Evolutionary conservation across 306 rosid species (phyloP).

Genomic region (Gastrolobium bilobum): DNA sequence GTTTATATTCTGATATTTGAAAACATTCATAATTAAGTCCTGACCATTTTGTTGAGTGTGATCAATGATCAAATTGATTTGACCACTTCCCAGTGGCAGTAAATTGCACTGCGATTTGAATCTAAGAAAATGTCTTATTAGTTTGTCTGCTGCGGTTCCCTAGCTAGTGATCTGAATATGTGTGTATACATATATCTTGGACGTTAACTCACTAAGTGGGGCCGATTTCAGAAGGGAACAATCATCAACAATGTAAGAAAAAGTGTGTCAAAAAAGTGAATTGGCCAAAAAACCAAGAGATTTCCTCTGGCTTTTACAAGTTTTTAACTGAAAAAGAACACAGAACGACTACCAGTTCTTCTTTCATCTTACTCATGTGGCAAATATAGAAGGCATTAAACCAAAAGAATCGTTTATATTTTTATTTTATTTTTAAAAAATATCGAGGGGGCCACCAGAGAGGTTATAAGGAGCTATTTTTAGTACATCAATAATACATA

Average conservation of each 20-base stretch:
- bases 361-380: background rate
- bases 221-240: slow-evolving; percentile 37
- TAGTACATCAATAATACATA: too few relatives aligned
- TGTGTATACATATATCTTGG: background rate
- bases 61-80: slow-evolving; percentile 40
- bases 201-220: slow-evolving; percentile 23
- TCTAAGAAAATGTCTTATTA: slow-evolving; percentile 41
- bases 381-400: slow-evolving; percentile 26
- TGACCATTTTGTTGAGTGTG: slow-evolving; percentile 41
- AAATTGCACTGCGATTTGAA: slow-evolving; percentile 43
- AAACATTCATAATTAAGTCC: slow-evolving; percentile 33
- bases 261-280: slow-evolving; percentile 34
- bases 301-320: slow-evolving; percentile 13
- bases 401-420: background rate
- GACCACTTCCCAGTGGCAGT: slow-evolving; percentile 45
- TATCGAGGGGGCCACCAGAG: background rate
- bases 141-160: slow-evolving; percentile 39
- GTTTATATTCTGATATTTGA: slow-evolving; percentile 25
- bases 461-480: background rate
- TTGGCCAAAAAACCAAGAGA: slow-evolving; percentile 22
- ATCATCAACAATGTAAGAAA: slow-evolving; percentile 45
- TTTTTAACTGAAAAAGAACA: slow-evolving; percentile 41
- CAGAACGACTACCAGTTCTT: slow-evolving; percentile 14
- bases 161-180: background rate
- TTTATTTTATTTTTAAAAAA: background rate